Conservation (phyloP, 129 eudicot species). For the Helianthus tuberosus region DNA sequence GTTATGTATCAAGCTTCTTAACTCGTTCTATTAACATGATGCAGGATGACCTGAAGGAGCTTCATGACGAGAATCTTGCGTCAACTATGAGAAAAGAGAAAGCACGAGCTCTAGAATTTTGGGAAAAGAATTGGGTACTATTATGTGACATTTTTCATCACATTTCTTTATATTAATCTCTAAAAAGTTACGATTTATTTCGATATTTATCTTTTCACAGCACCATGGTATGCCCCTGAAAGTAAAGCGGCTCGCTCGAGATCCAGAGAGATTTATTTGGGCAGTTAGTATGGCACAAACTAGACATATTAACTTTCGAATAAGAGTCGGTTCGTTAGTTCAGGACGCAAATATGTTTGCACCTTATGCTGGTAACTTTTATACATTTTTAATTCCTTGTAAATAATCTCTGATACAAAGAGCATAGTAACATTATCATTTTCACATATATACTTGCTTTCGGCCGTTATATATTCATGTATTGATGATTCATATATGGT, state of each 20-base stretch:
- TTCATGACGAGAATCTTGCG: constrained; percentile 84
- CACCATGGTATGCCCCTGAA: constrained; percentile 93
- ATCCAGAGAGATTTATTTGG: constrained; percentile 93
- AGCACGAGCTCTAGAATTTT: constrained; percentile 75
- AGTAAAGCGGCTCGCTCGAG: constrained; percentile 91
- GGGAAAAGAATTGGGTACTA: constrained; percentile 95
- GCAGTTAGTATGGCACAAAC: constrained; percentile 94
- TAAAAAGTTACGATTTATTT: not conserved
- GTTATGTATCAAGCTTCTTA: not conserved
- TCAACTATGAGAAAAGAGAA: constrained; percentile 71
- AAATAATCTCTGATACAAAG: constrained; percentile 1
- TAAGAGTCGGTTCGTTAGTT: constrained; percentile 79
- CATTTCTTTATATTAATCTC: constrained; percentile 6
- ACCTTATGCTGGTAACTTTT: constrained; percentile 90
- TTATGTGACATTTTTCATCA: not conserved
- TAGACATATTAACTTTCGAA: constrained; percentile 71
- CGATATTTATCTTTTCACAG: constrained; percentile 35
- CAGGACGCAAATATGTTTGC: constrained; percentile 88
- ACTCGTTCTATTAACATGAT: not conserved
- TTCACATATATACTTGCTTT: not conserved
- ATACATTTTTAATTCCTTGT: constrained; percentile 12
- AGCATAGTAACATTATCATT: not conserved
- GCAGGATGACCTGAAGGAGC: constrained; percentile 90
- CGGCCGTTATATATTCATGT: not conserved
- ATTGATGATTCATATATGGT: constrained; percentile 18